Evolutionary conservation across 169 alveolate genomes (phyloP).

Genomic region (Eimeria maxima): DNA sequence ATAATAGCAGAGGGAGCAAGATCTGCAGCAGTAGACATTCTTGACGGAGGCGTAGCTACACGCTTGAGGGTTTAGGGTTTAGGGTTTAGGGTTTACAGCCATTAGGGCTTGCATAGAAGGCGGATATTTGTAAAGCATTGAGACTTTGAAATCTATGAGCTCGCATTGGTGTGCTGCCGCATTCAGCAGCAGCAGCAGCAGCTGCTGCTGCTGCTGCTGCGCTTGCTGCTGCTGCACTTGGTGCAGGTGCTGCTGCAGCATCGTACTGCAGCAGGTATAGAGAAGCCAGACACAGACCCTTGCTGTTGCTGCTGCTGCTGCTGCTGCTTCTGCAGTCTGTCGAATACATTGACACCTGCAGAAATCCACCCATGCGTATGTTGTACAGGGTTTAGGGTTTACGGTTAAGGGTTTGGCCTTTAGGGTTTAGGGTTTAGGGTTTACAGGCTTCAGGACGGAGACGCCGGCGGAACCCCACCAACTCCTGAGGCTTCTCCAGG

Average conservation of each 20-base stretch:
- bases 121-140: neutral
- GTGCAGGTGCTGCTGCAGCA: conserved; percentile 54
- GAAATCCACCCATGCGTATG: too few relatives aligned
- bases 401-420: conserved; percentile 9
- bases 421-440: conserved; percentile 48
- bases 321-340: too few relatives aligned
- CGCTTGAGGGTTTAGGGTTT: neutral
- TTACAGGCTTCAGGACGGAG: conserved; percentile 7
- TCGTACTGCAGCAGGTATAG: conserved; percentile 28
- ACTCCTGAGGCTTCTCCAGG: neutral
- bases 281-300: conserved; percentile 20
- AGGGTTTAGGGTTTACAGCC: conserved; percentile 24
- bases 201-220: too few relatives aligned
- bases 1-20: neutral
- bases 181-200: too few relatives aligned
- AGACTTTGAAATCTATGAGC: neutral
- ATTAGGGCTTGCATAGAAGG: neutral
- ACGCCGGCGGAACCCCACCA: conserved; percentile 31
- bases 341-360: too few relatives aligned
- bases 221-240: conserved; percentile 21
- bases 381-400: too few relatives aligned
- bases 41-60: neutral
- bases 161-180: neutral
- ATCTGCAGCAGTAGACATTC: neutral
- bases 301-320: conserved; percentile 26